Base-by-base conservation (phyloP, 2,329 filamentous ascomycete species). In the Coniochaeta sp. region DNA sequence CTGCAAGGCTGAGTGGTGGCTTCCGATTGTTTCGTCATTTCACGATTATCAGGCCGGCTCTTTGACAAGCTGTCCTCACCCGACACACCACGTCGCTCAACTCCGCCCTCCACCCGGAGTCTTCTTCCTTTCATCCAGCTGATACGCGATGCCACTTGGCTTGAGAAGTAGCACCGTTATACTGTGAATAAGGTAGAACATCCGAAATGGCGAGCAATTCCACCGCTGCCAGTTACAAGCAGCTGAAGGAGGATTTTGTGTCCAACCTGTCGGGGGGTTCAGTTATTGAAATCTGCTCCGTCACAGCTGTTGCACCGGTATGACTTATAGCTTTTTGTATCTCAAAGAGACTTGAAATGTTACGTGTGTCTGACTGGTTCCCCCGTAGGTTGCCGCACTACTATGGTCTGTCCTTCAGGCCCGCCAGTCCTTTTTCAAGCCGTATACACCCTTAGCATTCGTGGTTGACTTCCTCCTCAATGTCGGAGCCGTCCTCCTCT, bases 211-310 rank as follows among this genome's bases (percentile, higher is more conserved):
- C 76, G 63, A 31, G 24, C 47, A 68, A 70, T 65, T 57, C 71
- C 4, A 62, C 73, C 70, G 68, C n/a, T n/a, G n/a, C 77, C 55
- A 88, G 82, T 75, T 96, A 97, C 80, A 99, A 97, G 77, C 85
- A 89, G 69, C 82, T 89, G 67, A 99, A 99, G 78, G 93, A 96
- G 79, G 91, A 91, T 71, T 96, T 96, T 73, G 95, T 99, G 70
- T 96, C 93, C 59, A 90, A 92, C 72, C 85, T 96, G 33, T 87
- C 89, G 7, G 95, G 95, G 44, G 91, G 95, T 62, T 83, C 86
- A 34, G 87, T 96, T 62, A 78, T 82, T 66, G 95, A 99, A 73
- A 93, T 99, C 77, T 93, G 93, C 72, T 83, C 85, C 67, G 90
- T 98, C 67, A 91, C 90, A 56, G 83, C 90, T 57, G 88, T 96